Percentiles rank a stretch among this genome's conserved stretches.
These are phyloP conservation scores for Monosporozyma aquatica DNA, from an alignment of 805 yeast species.

Conservation along the genomic window DNA sequence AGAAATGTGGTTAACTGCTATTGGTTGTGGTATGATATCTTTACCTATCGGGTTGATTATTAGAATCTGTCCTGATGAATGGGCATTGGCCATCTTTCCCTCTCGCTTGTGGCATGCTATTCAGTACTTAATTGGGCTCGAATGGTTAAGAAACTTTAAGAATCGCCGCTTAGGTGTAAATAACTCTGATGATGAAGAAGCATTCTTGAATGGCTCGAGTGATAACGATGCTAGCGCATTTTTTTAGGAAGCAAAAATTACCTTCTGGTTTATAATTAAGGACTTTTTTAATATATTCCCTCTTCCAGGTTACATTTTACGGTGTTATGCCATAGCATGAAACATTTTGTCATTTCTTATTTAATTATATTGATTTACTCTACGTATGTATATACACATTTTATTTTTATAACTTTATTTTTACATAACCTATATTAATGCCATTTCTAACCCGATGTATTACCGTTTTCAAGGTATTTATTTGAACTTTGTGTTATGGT, in stretches of 20 bases:
- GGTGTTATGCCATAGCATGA: too few relatives aligned
- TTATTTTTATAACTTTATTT: neutral
- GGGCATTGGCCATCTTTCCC: slow-evolving; percentile 63
- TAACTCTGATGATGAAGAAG: slow-evolving; percentile 23
- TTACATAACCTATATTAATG: neutral
- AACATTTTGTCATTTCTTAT: too few relatives aligned
- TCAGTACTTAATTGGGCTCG: slow-evolving; percentile 18
- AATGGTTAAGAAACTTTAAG: slow-evolving; percentile 15
- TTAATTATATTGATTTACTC: neutral
- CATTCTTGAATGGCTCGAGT: slow-evolving; percentile 13
- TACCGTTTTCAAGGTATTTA: neutral
- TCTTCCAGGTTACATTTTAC: too few relatives aligned
- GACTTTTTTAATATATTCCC: neutral
- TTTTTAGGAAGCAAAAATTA: slow-evolving; percentile 2
- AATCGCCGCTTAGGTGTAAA: slow-evolving; percentile 3
- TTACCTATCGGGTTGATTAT: slow-evolving; percentile 72
- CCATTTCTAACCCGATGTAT: too few relatives aligned
- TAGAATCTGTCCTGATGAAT: slow-evolving; percentile 74
- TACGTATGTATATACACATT: neutral
- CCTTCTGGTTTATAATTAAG: neutral
- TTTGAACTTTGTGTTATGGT: slow-evolving; percentile 23
- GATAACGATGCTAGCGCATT: slow-evolving; percentile 26
- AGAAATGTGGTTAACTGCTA: slow-evolving; percentile 83
- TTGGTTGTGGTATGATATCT: slow-evolving; percentile 70
- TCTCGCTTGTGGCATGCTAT: neutral